These are phyloP conservation scores for Leptosphaerulina australis DNA, from an alignment of 2,329 filamentous ascomycete species.

Conservation along the genomic window DNA sequence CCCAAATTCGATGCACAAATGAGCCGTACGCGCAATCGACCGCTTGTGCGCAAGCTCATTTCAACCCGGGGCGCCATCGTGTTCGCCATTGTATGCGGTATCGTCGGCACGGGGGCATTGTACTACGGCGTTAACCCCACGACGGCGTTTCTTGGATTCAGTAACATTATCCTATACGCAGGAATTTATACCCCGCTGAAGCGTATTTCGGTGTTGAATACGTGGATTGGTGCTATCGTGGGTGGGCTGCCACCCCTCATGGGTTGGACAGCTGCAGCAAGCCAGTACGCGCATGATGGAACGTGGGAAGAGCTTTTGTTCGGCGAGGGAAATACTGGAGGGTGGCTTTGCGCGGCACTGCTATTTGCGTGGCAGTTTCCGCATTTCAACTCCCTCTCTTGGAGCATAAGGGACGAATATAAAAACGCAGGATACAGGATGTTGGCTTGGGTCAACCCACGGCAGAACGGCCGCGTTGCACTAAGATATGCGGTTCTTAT, in stretches of 20 bases:
- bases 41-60: slow-evolving; percentile 82
- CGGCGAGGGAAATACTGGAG: slow-evolving; percentile 71
- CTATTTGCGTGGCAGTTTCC: slow-evolving; percentile 98
- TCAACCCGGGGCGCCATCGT: slow-evolving; percentile 71
- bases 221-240: slow-evolving; percentile 91
- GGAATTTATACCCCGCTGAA: slow-evolving; percentile 94
- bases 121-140: slow-evolving; percentile 95
- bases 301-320: slow-evolving; percentile 80
- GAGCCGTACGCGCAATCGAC: slow-evolving; percentile 89
- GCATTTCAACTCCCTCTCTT: slow-evolving; percentile 94
- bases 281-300: slow-evolving; percentile 70
- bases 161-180: slow-evolving; percentile 89
- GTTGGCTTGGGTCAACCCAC: slow-evolving; percentile 87
- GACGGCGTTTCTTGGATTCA: slow-evolving; percentile 79
- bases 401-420: slow-evolving; percentile 90
- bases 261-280: slow-evolving; percentile 96
- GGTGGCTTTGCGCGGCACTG: slow-evolving; percentile 84
- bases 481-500: slow-evolving; percentile 85
- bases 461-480: slow-evolving; percentile 83
- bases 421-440: slow-evolving; percentile 69
- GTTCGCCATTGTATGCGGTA: slow-evolving; percentile 78
- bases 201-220: slow-evolving; percentile 83
- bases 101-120: slow-evolving; percentile 71
- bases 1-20: slow-evolving; percentile 88
- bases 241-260: slow-evolving; percentile 94